Conservation (phyloP, 208 protist species). For the Naegleria fowleri region DNA sequence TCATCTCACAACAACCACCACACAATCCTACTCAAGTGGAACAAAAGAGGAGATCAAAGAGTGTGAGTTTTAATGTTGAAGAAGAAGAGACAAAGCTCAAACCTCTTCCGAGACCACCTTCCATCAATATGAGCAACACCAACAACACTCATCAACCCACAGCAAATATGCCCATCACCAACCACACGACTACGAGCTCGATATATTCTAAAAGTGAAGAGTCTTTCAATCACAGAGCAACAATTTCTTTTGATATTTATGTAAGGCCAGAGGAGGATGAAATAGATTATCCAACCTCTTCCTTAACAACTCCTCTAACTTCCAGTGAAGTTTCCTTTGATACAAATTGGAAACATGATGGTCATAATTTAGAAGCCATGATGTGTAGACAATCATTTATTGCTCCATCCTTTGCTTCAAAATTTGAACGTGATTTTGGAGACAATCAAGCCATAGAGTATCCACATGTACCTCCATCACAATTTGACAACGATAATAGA, state of each 20-base stretch:
- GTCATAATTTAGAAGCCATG: not conserved
- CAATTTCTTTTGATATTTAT: not conserved
- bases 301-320: no score
- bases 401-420: not conserved
- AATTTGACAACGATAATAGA: not conserved
- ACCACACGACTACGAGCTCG: not conserved
- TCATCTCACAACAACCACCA: no score
- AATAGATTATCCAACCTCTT: not conserved
- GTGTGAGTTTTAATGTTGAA: not conserved
- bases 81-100: not conserved
- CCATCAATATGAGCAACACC: not conserved
- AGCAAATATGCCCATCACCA: not conserved
- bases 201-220: not conserved
- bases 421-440: not conserved
- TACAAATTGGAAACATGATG: not conserved
- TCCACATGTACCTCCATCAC: not conserved
- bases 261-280: not conserved
- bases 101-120: no score
- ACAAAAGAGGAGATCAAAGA: not conserved
- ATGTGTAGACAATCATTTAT: not conserved
- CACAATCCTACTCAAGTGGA: not conserved
- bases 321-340: not conserved
- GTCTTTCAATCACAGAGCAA: not conserved
- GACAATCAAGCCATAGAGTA: not conserved
- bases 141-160: not conserved